Percentiles rank a stretch among this genome's conserved stretches.
These are phyloP conservation scores for slime mould (Dictyostelium discoideum) DNA, from an alignment of 78 protist species.

Conservation along the genomic window DNA sequence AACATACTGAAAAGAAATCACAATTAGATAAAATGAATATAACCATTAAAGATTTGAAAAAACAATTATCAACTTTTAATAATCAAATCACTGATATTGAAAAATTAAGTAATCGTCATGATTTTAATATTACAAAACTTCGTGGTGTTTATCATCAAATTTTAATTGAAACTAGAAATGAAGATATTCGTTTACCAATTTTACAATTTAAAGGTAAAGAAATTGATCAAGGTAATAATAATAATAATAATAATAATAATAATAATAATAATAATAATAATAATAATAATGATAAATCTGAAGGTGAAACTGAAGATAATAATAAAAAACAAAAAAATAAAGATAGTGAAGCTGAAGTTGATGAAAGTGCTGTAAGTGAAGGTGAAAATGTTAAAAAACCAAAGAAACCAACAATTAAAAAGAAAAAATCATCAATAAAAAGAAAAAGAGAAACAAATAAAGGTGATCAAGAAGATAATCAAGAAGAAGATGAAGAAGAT, in stretches of 20 bases:
- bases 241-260: not conserved
- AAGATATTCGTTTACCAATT: slow-evolving; percentile 43
- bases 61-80: not conserved
- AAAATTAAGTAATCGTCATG: not conserved
- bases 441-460: not conserved
- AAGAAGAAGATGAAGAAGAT: slow-evolving; percentile 19
- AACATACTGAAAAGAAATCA: not conserved
- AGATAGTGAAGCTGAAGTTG: not conserved
- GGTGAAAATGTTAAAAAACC: not conserved
- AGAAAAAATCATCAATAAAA: slow-evolving; percentile 18
- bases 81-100: not conserved
- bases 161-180: slow-evolving; percentile 32
- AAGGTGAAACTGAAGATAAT: not conserved
- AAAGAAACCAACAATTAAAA: not conserved
- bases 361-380: not conserved
- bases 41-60: slow-evolving; percentile 3
- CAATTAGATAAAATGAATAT: slow-evolving; percentile 18
- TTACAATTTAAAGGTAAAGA: not conserved
- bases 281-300: slow-evolving; percentile 9
- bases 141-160: slow-evolving; percentile 15
- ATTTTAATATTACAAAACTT: not conserved
- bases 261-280: not conserved
- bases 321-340: not conserved
- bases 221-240: not conserved
- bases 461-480: not conserved